Base-by-base conservation (phyloP, 2,329 filamentous ascomycete species). In the Zelopaecilomyces penicillatus region DNA sequence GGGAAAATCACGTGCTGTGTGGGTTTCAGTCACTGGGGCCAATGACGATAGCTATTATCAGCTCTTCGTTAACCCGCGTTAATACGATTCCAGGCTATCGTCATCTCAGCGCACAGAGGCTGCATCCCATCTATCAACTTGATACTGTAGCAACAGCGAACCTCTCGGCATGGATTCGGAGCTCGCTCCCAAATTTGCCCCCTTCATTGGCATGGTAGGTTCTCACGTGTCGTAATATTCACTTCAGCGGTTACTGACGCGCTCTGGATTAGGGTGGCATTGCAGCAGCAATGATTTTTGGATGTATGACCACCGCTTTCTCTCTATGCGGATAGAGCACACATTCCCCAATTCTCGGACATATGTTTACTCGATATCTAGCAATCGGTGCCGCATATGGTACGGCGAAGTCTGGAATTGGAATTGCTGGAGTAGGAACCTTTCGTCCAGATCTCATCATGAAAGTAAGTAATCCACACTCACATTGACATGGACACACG, bases 401-500 rank as follows among this genome's bases (percentile, higher is more conserved):
- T 52, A 94, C 87, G 45, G 85, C 87, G 33, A 94, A 91, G 67
- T 87, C 87, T 35, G 87, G 87, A 53, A 90, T 93, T 62, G 87
- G 87, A 59, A 94, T 94, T 58, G 82, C 85, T 31, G 87, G 87
- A 56, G 84, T 93, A 51, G 87, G 86, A 59, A 89, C 83, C 33
- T 93, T 90, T 66, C 76, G 87, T 59, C 84, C 87, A 47, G 86
- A 93, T 63, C 73, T 94, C 54, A 93, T 93, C 67, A 93, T 94
- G 87, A 94, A 93, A 82, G 85, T 85, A 67, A 32, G 45, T 10
- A n/a, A n/a, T 26, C 8, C n/a, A 4, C 27, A 10, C 34, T 28
- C 30, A 12, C 7, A 27, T 4, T 33, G 8, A 7, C 7, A 8
- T n/a, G 8, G 8, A n/a, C 8, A 34, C 32, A 34, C n/a, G 32